Evolutionary conservation across 345 rosid species (phyloP), one percentile per base, ranked within the genome.

Genomic region (Camelina hispida): DNA sequence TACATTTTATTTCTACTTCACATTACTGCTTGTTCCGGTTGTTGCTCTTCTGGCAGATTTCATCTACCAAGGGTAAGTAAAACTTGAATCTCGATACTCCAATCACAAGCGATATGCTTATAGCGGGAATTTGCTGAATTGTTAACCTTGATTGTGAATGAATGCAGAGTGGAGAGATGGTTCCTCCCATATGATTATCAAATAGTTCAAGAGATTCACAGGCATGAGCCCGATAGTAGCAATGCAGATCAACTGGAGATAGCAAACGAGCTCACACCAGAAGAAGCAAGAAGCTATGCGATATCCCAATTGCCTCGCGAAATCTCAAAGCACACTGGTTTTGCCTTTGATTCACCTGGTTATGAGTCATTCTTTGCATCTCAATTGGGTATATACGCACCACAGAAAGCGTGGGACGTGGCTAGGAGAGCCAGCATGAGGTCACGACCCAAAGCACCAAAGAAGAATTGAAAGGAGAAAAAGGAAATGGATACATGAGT

Each of bases 381-480:
- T 11, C 96, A 95, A 76, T 69, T 84, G 2, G 99, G 99, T 48
- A 69, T 90, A 4, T 76, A 78, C 71, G 96, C 92, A 37, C 98
- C 98, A 2, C 97, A 90, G 35, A 95, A 90, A 83, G 89, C 97
- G n/a, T 92, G 99, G 98, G 99, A 95, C 75, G 99, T 90, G 47
- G 93, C 91, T 16, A 80, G 93, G 70, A 85, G 98, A 86, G 99
- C 98, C 62, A 87, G 96, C 73, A 82, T 86, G 91, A 86, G 71
- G 81, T 75, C 93, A 15, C 83, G 80, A 61, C 84, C 87, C 0
- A 91, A 85, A 80, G 17, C 30, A 69, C 78, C 77, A 56, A 80
- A 80, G 81, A 86, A 47, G 77, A 79, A 83, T 48, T 83, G 47
- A 75, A 23, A 44, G 15, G 62, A 53, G 53, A 28, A 1, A 18